Evolutionary conservation across 2,329 filamentous ascomycete species (phyloP), one percentile per base, ranked within the genome.

Genomic region (Lachnellula suecica): DNA sequence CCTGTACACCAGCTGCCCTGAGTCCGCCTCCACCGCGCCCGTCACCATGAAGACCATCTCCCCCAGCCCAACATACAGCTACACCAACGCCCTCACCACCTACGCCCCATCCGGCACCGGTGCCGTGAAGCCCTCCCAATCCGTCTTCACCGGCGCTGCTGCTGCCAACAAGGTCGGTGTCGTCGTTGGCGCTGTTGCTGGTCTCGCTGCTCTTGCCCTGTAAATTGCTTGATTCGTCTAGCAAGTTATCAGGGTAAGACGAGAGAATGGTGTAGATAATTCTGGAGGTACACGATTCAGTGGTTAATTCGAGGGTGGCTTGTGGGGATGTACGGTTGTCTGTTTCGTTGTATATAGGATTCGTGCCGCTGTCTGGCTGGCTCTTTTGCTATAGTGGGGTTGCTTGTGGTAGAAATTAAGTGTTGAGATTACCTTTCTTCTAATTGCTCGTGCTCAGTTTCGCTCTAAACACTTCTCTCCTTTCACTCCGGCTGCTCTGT

Each of bases 1-100:
- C 35, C 51, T 58, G 42, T 58, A 58, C 45, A 58, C 56, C 24
- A 52, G 47, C 20, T 58, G 56, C 51, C 48, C 51, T 20, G 22
- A 52, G 6, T 29, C 40, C 17, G 37, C 41, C 27, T n/a, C 23
- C n/a, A 23, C 29, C 22, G 15, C 25, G 22, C 44, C 42, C 34
- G 24, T 23, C 52, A n/a, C 5, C 17, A 4, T 40, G 35, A 40
- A 40, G 35, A 40, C 5, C 19, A 19, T 20, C 40, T 1, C 2
- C 19, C 19, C 40, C 22, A 20, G 10, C 13, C 4, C 22, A 10
- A 13, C 19, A 13, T 5, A 38, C 19, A 31, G 35, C 8, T 44
- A 48, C 49, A 41, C 37, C 43, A 52, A 49, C 43, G 35, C 35
- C 27, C 13, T 54, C 48, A 43, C 49, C 11, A n/a, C n/a, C n/a